Conservation (phyloP, 352 stramenopile species). For the Phytopythium delawarense region DNA sequence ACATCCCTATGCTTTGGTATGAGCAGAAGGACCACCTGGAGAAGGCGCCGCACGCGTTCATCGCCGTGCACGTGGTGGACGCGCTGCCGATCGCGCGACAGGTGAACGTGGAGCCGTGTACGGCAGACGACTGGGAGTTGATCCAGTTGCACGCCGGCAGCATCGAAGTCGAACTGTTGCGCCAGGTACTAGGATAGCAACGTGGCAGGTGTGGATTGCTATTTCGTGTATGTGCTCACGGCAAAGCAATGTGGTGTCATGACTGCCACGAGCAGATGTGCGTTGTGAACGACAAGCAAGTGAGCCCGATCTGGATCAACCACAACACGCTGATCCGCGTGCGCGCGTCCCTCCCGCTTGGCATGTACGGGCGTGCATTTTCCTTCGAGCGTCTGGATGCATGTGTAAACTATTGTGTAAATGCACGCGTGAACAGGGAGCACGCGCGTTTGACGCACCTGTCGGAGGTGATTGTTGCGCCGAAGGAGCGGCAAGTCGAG, state of each 20-base stretch:
- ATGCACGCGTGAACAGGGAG: constrained; percentile 26
- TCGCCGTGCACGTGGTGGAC: constrained; percentile 76
- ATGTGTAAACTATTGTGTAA: not conserved
- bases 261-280: constrained; percentile 45
- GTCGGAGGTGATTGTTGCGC: constrained; percentile 73
- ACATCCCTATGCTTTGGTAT: not conserved
- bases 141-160: constrained; percentile 84
- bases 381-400: not conserved
- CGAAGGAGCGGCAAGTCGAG: constrained; percentile 53
- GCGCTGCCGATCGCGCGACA: constrained; percentile 57
- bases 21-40: constrained; percentile 57
- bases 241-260: not conserved
- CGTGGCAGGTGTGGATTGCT: too few species aligned
- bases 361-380: constrained; percentile 41
- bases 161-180: constrained; percentile 78
- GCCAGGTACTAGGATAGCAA: constrained; percentile 43
- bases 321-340: constrained; percentile 75
- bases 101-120: constrained; percentile 82
- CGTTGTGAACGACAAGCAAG: constrained; percentile 84
- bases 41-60: constrained; percentile 47
- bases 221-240: too few species aligned
- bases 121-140: constrained; percentile 87
- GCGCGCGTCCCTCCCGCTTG: constrained; percentile 43
- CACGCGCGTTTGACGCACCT: constrained; percentile 62
- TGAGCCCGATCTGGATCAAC: constrained; percentile 80